Conservation (phyloP, 1,284 basidiomycete genomes). For the Ustilago trichophora region DNA sequence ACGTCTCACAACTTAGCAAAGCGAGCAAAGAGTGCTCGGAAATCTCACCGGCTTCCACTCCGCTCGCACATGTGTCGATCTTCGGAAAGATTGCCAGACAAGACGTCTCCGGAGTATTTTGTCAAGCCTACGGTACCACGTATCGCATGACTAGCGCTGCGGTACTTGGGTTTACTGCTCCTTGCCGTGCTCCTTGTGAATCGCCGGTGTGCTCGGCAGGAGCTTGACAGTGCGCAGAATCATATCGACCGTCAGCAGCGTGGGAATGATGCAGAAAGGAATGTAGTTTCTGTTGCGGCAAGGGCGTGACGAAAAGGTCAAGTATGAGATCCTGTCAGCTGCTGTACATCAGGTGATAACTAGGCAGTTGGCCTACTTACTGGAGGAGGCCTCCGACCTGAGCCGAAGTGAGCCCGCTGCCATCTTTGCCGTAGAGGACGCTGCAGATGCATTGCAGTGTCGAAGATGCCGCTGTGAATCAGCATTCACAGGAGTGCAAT, state of each 20-base stretch:
- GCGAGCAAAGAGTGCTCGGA: no score
- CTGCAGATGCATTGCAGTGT: constrained; percentile 48
- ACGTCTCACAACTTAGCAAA: no score
- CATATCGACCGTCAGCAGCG: constrained; percentile 36
- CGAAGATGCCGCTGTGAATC: constrained; percentile 29
- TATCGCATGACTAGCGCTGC: no score
- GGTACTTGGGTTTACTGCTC: neutral
- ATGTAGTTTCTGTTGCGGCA: constrained; percentile 35
- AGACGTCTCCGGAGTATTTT: no score
- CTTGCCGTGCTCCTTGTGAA: neutral
- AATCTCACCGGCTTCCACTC: no score
- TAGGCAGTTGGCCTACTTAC: no score
- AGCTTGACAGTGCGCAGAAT: constrained; percentile 25
- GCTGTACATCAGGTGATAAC: no score
- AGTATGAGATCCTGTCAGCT: no score
- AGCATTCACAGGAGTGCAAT: neutral
- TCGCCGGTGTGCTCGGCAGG: neutral
- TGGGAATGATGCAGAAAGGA: constrained; percentile 37
- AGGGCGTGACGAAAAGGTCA: no score
- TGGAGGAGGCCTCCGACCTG: constrained; percentile 23
- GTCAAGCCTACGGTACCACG: no score
- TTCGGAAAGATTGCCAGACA: no score
- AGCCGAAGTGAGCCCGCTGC: constrained; percentile 3
- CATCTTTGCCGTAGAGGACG: constrained; percentile 33
- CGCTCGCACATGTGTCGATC: no score